phyloP scores from a whole-genome alignment of 257 asterid genomes.

The Solanum pimpinellifolium region DNA sequence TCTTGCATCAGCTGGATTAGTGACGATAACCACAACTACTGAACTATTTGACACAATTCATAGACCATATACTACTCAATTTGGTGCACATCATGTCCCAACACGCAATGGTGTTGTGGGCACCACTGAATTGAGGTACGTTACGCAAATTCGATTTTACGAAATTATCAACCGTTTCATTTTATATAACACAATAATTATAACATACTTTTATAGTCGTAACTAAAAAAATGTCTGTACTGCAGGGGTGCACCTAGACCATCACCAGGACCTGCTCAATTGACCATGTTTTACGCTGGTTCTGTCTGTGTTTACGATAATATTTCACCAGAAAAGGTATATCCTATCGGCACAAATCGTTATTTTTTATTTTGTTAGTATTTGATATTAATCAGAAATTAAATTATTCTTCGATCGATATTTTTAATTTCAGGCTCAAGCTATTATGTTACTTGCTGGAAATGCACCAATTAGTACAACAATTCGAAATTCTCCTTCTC shows the following conservation, averaged over 20 bases:
- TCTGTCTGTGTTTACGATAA: slow-evolving; percentile 44
- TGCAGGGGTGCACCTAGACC: slow-evolving; percentile 27
- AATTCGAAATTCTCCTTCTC: slow-evolving; percentile 20
- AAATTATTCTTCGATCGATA: background rate
- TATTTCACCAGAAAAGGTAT: slow-evolving; percentile 51
- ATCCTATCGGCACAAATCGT: too few relatives aligned
- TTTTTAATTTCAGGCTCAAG: slow-evolving; percentile 38
- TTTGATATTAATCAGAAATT: background rate
- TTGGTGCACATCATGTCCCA: slow-evolving; percentile 9
- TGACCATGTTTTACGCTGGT: slow-evolving; percentile 57
- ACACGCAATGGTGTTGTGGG: slow-evolving; percentile 32
- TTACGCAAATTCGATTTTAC: too few relatives aligned
- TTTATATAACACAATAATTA: background rate
- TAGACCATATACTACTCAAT: slow-evolving; percentile 15
- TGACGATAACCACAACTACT: slow-evolving; percentile 30
- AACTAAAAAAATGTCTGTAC: background rate
- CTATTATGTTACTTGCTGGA: slow-evolving; percentile 61
- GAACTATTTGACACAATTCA: slow-evolving; percentile 25
- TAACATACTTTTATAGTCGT: background rate
- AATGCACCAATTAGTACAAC: slow-evolving; percentile 33
- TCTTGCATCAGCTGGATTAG: slow-evolving; percentile 54
- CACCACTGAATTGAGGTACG: slow-evolving; percentile 44
- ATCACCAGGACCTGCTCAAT: slow-evolving; percentile 36
- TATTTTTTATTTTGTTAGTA: too few relatives aligned
- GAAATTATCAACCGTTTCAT: background rate